Conservation (phyloP, 352 stramenopile genomes). For the Pythium grandisporangium region DNA sequence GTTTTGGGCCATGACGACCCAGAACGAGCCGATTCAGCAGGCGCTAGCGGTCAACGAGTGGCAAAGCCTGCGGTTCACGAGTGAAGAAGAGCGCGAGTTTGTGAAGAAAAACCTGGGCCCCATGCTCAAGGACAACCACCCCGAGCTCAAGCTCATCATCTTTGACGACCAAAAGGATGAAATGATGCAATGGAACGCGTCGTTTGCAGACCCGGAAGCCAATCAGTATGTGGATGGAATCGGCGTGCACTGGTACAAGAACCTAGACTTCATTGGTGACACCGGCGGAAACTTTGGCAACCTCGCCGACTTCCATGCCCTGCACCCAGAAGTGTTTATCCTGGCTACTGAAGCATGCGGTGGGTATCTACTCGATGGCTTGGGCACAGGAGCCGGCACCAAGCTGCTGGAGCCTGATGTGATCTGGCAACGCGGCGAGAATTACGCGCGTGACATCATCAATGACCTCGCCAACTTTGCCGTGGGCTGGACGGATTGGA, state of each 20-base stretch:
- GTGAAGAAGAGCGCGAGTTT: constrained; percentile 33
- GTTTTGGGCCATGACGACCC: constrained; percentile 64
- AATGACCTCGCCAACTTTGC: constrained; percentile 68
- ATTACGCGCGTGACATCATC: constrained; percentile 74
- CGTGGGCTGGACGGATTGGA: constrained; percentile 77
- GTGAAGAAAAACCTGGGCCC: constrained; percentile 64
- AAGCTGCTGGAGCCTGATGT: constrained; percentile 23
- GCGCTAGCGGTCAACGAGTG: constrained; percentile 20
- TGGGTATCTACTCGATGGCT: constrained; percentile 26
- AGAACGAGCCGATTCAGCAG: constrained; percentile 62
- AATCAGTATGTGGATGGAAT: constrained; percentile 68
- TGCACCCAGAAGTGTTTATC: constrained; percentile 47
- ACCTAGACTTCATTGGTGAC: constrained; percentile 23
- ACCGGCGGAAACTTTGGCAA: constrained; percentile 21
- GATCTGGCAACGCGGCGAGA: constrained; percentile 56
- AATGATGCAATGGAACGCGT: constrained; percentile 22
- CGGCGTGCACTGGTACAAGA: constrained; percentile 76
- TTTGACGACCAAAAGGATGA: constrained; percentile 70
- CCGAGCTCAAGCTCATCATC: constrained; percentile 64
- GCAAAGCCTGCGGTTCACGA: constrained; percentile 34
- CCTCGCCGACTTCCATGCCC: constrained; percentile 21
- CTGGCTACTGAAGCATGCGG: constrained; percentile 58
- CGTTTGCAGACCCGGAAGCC: constrained; percentile 23
- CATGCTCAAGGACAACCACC: constrained; percentile 42
- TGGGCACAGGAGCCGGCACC: constrained; percentile 18